Evolutionary conservation across 2,329 filamentous ascomycete species (phyloP).

Genomic region (Fusarium nelsonii): DNA sequence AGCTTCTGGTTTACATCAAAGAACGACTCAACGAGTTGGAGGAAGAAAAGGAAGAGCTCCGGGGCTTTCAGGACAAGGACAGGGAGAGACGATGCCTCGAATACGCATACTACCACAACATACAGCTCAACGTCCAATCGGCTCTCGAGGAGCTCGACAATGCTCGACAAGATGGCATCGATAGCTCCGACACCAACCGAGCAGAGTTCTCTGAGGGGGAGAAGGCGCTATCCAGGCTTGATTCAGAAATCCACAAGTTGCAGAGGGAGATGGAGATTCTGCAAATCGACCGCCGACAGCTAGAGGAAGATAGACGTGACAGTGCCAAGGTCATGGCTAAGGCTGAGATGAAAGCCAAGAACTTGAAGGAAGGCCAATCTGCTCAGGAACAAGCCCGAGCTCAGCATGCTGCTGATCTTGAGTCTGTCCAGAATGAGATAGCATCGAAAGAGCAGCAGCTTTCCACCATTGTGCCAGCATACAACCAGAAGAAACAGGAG

Average conservation of each 20-base stretch:
- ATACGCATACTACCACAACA: constrained; percentile 92
- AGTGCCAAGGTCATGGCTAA: constrained; percentile 84
- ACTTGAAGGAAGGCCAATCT: constrained; percentile 84
- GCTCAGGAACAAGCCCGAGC: constrained; percentile 78
- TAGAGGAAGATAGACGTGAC: constrained; percentile 91
- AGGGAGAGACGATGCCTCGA: constrained; percentile 91
- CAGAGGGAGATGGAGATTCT: constrained; percentile 87
- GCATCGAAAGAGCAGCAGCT: constrained; percentile 81
- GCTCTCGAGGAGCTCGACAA: constrained; percentile 87
- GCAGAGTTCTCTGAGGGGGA: constrained; percentile 82
- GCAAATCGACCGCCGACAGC: constrained; percentile 84
- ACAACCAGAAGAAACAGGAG: constrained; percentile 77
- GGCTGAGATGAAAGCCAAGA: constrained; percentile 85
- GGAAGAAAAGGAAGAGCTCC: constrained; percentile 95
- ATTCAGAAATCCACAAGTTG: constrained; percentile 82
- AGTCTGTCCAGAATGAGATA: constrained; percentile 80
- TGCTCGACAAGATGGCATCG: constrained; percentile 82
- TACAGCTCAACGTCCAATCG: constrained; percentile 82
- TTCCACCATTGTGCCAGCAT: constrained; percentile 79
- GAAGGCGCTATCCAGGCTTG: constrained; percentile 80
- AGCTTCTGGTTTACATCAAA: constrained; percentile 90
- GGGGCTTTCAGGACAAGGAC: constrained; percentile 95
- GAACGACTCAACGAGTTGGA: constrained; percentile 90
- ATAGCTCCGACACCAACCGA: constrained; percentile 85
- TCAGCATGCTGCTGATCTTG: constrained; percentile 78